Conservation (phyloP, 768 basidiomycete species). For the Gloeopeniophorella convolvens region DNA sequence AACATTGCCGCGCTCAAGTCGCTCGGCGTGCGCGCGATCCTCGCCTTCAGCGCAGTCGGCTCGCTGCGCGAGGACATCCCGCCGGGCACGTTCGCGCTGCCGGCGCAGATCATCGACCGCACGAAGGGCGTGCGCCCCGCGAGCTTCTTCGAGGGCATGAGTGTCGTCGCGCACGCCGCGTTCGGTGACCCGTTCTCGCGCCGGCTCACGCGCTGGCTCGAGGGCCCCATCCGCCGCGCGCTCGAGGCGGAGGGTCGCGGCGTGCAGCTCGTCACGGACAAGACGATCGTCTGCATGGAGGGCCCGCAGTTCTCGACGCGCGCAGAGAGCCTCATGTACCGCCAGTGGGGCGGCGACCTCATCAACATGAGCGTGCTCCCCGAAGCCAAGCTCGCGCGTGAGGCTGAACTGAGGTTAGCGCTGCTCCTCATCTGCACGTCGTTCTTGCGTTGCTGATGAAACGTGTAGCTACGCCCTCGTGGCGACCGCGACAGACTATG, state of each 20-base stretch:
- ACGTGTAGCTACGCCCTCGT: slow-evolving; percentile 78
- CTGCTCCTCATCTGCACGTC: slow-evolving; percentile 4
- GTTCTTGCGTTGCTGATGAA: not conserved
- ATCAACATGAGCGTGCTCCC: slow-evolving; percentile 98
- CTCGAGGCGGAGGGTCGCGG: slow-evolving; percentile 51
- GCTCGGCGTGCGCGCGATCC: slow-evolving; percentile 79
- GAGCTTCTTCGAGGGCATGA: slow-evolving; percentile 79
- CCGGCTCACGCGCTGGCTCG: slow-evolving; percentile 59
- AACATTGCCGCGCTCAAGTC: slow-evolving; percentile 95
- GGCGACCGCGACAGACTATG: slow-evolving; percentile 90
- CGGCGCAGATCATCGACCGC: slow-evolving; percentile 91
- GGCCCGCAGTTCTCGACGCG: slow-evolving; percentile 98
- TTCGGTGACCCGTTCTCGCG: slow-evolving; percentile 90
- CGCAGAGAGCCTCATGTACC: slow-evolving; percentile 93
- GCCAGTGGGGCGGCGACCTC: slow-evolving; percentile 85
- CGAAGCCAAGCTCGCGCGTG: slow-evolving; percentile 93
- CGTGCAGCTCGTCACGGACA: slow-evolving; percentile 70
- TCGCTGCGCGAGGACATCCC: slow-evolving; percentile 89
- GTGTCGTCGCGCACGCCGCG: slow-evolving; percentile 83
- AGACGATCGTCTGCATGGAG: slow-evolving; percentile 93
- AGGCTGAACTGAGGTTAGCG: slow-evolving; percentile 89
- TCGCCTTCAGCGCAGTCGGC: slow-evolving; percentile 95
- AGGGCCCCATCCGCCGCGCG: slow-evolving; percentile 54
- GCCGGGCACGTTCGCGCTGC: slow-evolving; percentile 84
- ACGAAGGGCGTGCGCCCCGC: slow-evolving; percentile 90